Base-by-base conservation (phyloP, 2,329 filamentous ascomycete genomes). In the Neonectria sp. region DNA sequence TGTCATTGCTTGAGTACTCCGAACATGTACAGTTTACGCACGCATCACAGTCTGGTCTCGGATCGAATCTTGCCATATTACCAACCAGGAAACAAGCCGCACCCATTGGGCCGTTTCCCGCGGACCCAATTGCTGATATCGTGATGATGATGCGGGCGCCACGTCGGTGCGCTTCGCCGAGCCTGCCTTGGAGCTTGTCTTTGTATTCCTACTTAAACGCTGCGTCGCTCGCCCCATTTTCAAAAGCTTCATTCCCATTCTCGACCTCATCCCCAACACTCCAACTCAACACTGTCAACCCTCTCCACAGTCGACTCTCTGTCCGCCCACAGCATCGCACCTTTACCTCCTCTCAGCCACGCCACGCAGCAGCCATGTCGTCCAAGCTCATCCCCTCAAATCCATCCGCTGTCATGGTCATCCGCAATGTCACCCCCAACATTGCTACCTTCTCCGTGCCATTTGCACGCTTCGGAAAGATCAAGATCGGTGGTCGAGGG, bases 391-490 rank as follows among this genome's bases (percentile, higher is more conserved):
- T 93, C 63, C 92, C 92, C 5, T 75, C 83, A 17, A 91, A 95
- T 75, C 95, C 95, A 13, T 88, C 90, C 21, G 90, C 93, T 76
- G 91, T 96, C 70, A 97, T 97, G 92, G 94, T 97, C 68, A 95
- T 97, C 76, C 93, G 95, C 70, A 88, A 95, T 74, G 83, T 98
- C 74, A 93, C 93, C 2, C 92, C 93, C 15, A 91, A 92, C 72
- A 88, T 97, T 69, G 90, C 89, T 48, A 97, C 92, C 13, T 87
- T 95, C 74, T 95, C 93, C 11, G 88, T 95, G 2, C 96, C 96
- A 8, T 99, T 99, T 82, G 82, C 89, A 58, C 93, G 96, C 53
- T 93, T 93, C 76, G 95, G 95, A 57, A 85, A 84, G 56, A 82
- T 97, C 76, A 94, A 94, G 77, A 86, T 99, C 75, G 96, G 96